A percentile compares a stretch with the other conserved stretches of the same genome.
Evolutionary conservation across 495 filamentous ascomycete genomes (phyloP).

Genomic region (Baudoinia panamericana): DNA sequence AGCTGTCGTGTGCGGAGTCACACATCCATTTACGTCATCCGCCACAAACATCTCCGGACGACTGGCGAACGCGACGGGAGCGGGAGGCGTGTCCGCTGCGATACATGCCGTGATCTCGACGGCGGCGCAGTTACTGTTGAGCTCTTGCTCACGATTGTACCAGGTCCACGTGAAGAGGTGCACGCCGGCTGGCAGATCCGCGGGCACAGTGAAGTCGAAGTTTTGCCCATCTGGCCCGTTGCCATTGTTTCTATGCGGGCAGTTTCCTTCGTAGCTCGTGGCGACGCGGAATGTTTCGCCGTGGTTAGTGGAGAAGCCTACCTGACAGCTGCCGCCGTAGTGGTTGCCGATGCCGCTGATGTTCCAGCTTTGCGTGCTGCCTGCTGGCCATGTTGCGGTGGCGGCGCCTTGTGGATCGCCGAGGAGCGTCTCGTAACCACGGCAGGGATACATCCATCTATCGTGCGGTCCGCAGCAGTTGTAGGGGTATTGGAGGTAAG

Average conservation of each 20-base stretch:
- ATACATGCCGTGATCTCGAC: slow-evolving; percentile 19
- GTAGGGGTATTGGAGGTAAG: slow-evolving; percentile 21
- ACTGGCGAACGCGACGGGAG: slow-evolving; percentile 1
- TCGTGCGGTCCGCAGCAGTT: slow-evolving; percentile 26
- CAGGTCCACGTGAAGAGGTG: slow-evolving; percentile 31
- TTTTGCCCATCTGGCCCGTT: slow-evolving; percentile 21
- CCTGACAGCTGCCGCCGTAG: slow-evolving; percentile 29
- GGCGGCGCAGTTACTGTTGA: slow-evolving; percentile 26
- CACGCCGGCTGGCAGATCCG: slow-evolving; percentile 24
- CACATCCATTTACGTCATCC: slow-evolving; percentile 17
- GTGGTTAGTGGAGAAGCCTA: slow-evolving; percentile 27
- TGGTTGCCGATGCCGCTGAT: slow-evolving; percentile 23
- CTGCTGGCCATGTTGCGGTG: slow-evolving; percentile 26
- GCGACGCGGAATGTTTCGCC: slow-evolving; percentile 29
- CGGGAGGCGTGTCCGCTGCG: not conserved
- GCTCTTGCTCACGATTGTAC: slow-evolving; percentile 31
- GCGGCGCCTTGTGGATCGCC: slow-evolving; percentile 25
- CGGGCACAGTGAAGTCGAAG: slow-evolving; percentile 29
- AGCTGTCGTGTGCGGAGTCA: slow-evolving; percentile 11
- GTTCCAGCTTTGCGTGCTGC: slow-evolving; percentile 14
- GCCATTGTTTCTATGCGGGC: slow-evolving; percentile 24
- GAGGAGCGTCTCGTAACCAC: slow-evolving; percentile 27
- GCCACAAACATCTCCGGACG: slow-evolving; percentile 19
- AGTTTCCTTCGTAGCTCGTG: slow-evolving; percentile 28
- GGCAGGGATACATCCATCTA: slow-evolving; percentile 20